Percentiles rank a stretch among this genome's conserved stretches.
These are phyloP conservation scores for Xylaria sp. DNA, from an alignment of 2,329 filamentous ascomycete species.

Conservation along the genomic window DNA sequence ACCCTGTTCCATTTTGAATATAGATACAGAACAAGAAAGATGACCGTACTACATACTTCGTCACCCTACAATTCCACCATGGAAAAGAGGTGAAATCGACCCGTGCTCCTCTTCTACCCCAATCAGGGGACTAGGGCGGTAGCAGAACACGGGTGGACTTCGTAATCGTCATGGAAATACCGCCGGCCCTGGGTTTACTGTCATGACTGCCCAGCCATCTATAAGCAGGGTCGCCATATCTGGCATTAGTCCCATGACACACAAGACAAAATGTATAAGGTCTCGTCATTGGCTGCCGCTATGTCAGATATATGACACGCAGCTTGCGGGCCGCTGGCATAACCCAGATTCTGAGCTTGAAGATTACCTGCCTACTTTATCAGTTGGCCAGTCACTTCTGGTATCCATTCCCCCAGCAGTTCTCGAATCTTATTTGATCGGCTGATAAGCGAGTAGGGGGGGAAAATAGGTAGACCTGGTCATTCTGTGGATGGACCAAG, in stretches of 20 bases:
- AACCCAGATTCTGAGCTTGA: constrained; percentile 1
- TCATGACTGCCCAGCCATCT: constrained; percentile 2
- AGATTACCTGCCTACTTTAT: not conserved
- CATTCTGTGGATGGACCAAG: not conserved
- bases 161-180: too few species aligned
- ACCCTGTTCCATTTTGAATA: not conserved
- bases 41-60: not conserved
- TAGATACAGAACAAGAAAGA: not conserved
- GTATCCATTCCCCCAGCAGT: constrained; percentile 4
- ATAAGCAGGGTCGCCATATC: constrained; percentile 11
- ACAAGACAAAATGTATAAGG: constrained; percentile 2
- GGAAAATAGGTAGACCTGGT: too few species aligned
- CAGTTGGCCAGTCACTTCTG: constrained; percentile 10
- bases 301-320: constrained; percentile 24
- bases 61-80: not conserved
- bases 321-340: constrained; percentile 19
- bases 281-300: constrained; percentile 16
- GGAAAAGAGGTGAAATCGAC: not conserved
- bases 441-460: constrained; percentile 3
- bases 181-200: too few species aligned
- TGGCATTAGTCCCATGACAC: constrained; percentile 10
- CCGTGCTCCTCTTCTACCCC: not conserved
- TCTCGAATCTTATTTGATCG: constrained; percentile 3
- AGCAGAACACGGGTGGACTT: too few species aligned
- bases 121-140: not conserved